These are phyloP conservation scores for Mycena pura DNA, from an alignment of 768 basidiomycete genomes.

Conservation along the genomic window DNA sequence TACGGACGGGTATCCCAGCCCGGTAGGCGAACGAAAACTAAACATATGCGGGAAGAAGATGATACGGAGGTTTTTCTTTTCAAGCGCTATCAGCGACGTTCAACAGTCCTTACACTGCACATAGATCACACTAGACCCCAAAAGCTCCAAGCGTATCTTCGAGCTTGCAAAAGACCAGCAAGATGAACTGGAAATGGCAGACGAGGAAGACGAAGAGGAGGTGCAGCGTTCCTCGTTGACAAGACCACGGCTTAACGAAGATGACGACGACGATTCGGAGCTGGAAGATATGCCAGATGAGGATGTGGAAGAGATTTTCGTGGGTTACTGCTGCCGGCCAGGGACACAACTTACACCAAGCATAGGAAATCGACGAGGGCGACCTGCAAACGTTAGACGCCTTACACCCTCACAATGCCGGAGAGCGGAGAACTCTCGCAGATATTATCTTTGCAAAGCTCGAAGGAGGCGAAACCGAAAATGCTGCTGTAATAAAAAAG, in stretches of 20 bases:
- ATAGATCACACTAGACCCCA: conserved; percentile 78
- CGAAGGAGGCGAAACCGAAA: conserved; percentile 64
- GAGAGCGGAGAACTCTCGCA: conserved; percentile 85
- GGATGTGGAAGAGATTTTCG: conserved; percentile 69
- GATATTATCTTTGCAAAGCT: conserved; percentile 98
- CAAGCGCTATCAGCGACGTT: conserved; percentile 10
- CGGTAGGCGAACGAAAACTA: conserved; percentile 74
- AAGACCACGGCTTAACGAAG: conserved; percentile 48
- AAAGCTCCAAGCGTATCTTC: conserved; percentile 86
- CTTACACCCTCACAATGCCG: conserved; percentile 75
- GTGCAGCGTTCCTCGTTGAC: conserved; percentile 38
- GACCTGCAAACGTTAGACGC: conserved; percentile 89
- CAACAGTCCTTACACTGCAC: conserved; percentile 17
- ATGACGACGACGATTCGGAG: conserved; percentile 62
- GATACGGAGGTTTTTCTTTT: conserved; percentile 55
- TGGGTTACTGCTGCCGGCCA: conserved; percentile 39
- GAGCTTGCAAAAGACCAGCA: conserved; percentile 94
- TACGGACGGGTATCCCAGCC: conserved; percentile 82
- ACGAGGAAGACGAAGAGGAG: conserved; percentile 64
- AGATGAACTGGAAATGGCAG: conserved; percentile 77
- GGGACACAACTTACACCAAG: not conserved
- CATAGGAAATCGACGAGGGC: conserved; percentile 86
- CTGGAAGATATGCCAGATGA: conserved; percentile 49
- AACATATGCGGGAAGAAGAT: conserved; percentile 47
- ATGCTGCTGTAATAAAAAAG: conserved; percentile 63